Base-by-base conservation (phyloP, 768 basidiomycete species). In the Tubosaeta brunneosetosa region DNA sequence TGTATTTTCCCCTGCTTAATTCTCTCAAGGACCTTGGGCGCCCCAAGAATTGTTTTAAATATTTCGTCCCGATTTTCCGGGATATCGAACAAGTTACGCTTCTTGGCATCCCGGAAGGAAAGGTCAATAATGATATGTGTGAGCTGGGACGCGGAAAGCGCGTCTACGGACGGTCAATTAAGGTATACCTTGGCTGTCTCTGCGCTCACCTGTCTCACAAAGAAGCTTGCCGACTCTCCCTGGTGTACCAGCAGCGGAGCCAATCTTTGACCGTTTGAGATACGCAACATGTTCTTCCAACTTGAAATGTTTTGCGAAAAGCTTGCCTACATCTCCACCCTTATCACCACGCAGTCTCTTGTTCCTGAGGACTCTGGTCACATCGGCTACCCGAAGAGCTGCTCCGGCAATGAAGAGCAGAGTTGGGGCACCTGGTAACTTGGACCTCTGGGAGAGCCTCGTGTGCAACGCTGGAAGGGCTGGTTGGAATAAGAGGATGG, bases 261-360 rank as follows among this genome's bases (percentile, higher is more conserved):
- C 88, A 43, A 97, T 81, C 66, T 86, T 90, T n/a, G 92, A 94
- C 58, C 83, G 79, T 63, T 79, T 78, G 62, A 98, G 77, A 72
- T 93, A 91, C 14, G 82, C 74, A 62, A 88, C 82, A 68, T 98
- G 94, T 52, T 94, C 90, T 45, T 85, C 74, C 37, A 94, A 74
- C 71, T 94, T 97, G 72, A 95, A 84, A 66, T 98, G 94, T 69
- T 87, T 94, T 29, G 94, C 92, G 62, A 98, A 98, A 26, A 99
- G 80, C 69, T 97, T 97, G 19, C 89, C 94, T 31, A 97, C 86
- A 58, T 95, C 91, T 11, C 90, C 92, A 50, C 90, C 85, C 65
- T 91, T 94, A 22, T 89, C 85, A 33, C 88, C 86, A 50, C 83
- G 75, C 47, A 91, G 74, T 56, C 71, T 80, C 69, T 79, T 83